Base-by-base conservation (phyloP, 257 asterid genomes). In the Plantago major region DNA sequence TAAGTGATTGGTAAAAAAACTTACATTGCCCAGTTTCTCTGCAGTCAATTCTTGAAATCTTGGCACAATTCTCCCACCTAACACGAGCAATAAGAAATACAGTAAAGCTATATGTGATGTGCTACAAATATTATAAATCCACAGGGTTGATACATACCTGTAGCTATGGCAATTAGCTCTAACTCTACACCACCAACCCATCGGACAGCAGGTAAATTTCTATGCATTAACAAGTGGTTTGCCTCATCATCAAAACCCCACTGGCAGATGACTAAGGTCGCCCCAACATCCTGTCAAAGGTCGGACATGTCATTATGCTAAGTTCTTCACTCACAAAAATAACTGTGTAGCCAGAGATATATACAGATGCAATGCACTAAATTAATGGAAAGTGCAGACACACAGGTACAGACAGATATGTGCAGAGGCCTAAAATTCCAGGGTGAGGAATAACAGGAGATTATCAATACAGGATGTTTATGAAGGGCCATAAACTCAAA, bases 231-330 rank as follows among this genome's bases (percentile, higher is more conserved):
- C 48, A 92, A 78, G 82, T 92, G 98, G 72, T 92, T 92, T 62
- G 98, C 98, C 72, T 92, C 98, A 70, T 92, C 98, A 65, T 92
- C 98, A 68, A 92, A 92, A 62, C 98, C 98, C 98, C 98, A 92
- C 62, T 92, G 98, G 70, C 97, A 92, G 76, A 92, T 92, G 28
- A 92, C 98, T 76, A 92, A 72, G 19, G 95, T 82, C 60, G 98
- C 97, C 16, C 98, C 98, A 66, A 83, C 93, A 76, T 92, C 98
- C 98, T 92, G 93, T 48, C 8, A 33, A 33, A 33, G 8, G 40
- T 33, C 40, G 8, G 40, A 33, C 6, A 4, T 30, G 40, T 33
- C 3, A 33, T 33, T 33, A 1, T 4, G 8, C 40, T 7, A 33
- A 33, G 40, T 1, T 33, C 7, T 33, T 33, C 40, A 7, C 7